phyloP scores from a whole-genome alignment of 1,139 yeast species.

The Scheffersomyces lignicola region DNA sequence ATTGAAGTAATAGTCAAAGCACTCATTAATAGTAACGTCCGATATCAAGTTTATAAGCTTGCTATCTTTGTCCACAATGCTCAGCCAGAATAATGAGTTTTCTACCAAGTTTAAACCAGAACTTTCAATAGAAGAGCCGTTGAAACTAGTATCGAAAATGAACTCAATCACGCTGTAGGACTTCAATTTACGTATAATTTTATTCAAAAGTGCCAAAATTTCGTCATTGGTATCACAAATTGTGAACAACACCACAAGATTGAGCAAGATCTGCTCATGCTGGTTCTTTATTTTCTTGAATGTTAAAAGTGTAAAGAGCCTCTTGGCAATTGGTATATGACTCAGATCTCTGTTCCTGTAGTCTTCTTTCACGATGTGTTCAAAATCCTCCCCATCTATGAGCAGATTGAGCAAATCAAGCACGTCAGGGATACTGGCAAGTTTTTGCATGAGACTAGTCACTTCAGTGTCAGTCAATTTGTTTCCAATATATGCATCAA shows the following conservation, averaged over 20 bases:
- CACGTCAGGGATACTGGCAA: conserved; percentile 25
- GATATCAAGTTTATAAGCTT: conserved; percentile 21
- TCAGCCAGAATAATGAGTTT: conserved; percentile 30
- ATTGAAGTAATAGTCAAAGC: conserved; percentile 23
- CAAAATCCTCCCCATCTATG: conserved; percentile 17
- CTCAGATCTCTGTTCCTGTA: conserved; percentile 3
- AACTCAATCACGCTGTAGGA: conserved; percentile 24
- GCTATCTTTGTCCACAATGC: conserved; percentile 21
- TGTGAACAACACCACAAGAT: conserved; percentile 27
- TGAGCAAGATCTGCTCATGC: conserved; percentile 27
- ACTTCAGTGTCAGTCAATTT: conserved; percentile 27
- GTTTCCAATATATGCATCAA: conserved; percentile 19
- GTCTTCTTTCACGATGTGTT: conserved; percentile 7
- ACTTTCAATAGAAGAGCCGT: conserved; percentile 13
- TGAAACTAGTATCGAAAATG: conserved; percentile 29
- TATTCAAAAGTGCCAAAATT: conserved; percentile 26
- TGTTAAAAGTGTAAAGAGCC: conserved; percentile 21
- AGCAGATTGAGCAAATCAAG: conserved; percentile 25
- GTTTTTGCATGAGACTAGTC: conserved; percentile 18
- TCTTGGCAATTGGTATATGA: conserved; percentile 20
- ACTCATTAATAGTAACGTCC: conserved; percentile 21
- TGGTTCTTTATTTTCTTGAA: conserved; percentile 26
- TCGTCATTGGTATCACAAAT: conserved; percentile 33
- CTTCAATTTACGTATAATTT: conserved; percentile 24
- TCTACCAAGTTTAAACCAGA: conserved; percentile 17